Base-by-base conservation (phyloP, 2,329 filamentous ascomycete species). In the Didymella exigua region DNA sequence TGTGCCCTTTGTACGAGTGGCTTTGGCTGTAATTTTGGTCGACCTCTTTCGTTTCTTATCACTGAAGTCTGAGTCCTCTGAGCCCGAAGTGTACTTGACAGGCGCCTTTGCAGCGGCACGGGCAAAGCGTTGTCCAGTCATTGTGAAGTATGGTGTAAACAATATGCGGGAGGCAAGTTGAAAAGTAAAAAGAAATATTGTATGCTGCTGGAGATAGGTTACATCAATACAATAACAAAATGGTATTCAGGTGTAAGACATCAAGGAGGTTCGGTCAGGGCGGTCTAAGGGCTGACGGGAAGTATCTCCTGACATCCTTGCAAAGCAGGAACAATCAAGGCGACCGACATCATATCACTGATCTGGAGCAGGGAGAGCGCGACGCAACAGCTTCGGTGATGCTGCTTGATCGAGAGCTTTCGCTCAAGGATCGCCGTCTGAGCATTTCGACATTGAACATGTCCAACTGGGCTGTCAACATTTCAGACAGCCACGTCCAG, bases 21-120 rank as follows among this genome's bases (percentile, higher is more conserved):
- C 26, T 14, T 21, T 9, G 4, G 19, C 30, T 11, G 38, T 30
- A n/a, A 45, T 49, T 16, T 34, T 54, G n/a, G 27, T 44, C 8
- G 29, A 21, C 8, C 26, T 54, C 34, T 40, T 50, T 41, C 18
- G 36, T 23, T 54, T 59, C 43, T 49, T 54, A 10, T 47, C 40
- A 19, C 54, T 59, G 13, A 60, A 60, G 18, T 59, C 53, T 4
- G 59, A 64, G 2, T 46, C 56, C 19, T 58, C 53, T 2, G 58
- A 56, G 16, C 54, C 57, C 10, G 60, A 62, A 1, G 53, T 58
- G 36, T 62, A 62, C 21, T 63, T 61, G 0, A 65, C 55, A 16
- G 58, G 53, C 41, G 59, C 58, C 37, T 62, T 59, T 3, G 37
- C 27, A 24, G 37, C 50, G 5, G 56, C 48, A 33, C 60, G 55